A percentile compares a stretch with the other conserved stretches of the same genome.
These are phyloP conservation scores for Rhizophora mangle DNA, from an alignment of 345 rosid genomes.

Conservation along the genomic window DNA sequence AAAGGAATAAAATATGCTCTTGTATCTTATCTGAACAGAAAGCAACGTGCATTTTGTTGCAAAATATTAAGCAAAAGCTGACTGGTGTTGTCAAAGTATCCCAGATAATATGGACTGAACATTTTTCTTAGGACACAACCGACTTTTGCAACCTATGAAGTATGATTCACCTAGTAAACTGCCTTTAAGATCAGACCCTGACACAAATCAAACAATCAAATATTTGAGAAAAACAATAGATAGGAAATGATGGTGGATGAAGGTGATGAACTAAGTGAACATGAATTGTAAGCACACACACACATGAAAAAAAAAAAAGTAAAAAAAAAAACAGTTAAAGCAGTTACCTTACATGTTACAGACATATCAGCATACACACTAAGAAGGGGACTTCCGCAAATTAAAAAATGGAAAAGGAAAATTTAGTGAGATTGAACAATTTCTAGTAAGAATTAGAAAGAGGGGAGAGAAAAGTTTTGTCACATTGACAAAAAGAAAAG, in stretches of 20 bases:
- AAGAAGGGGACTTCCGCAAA: constrained; percentile 80
- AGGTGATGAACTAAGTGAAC: background rate
- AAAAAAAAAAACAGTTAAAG: background rate
- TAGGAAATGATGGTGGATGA: background rate
- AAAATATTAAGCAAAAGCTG: background rate
- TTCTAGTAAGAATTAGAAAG: background rate
- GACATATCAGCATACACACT: constrained; percentile 99
- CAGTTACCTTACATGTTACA: constrained; percentile 76
- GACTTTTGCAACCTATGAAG: background rate
- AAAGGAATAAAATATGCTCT: background rate
- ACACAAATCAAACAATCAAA: background rate
- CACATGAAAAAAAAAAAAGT: background rate
- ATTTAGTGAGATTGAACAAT: background rate
- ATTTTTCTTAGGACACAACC: background rate
- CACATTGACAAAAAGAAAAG: no score
- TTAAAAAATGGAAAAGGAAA: constrained; percentile 5
- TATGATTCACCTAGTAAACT: background rate
- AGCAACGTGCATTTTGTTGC: background rate
- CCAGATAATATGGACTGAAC: background rate
- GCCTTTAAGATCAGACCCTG: background rate
- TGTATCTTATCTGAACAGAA: background rate
- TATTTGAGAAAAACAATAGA: background rate
- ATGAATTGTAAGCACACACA: background rate
- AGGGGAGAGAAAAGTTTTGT: no score
- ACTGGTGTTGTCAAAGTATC: background rate